Percentiles rank a stretch among this genome's conserved stretches.
Conservation (phyloP, 345 rosid species). For the Arabis hirsuta region DNA sequence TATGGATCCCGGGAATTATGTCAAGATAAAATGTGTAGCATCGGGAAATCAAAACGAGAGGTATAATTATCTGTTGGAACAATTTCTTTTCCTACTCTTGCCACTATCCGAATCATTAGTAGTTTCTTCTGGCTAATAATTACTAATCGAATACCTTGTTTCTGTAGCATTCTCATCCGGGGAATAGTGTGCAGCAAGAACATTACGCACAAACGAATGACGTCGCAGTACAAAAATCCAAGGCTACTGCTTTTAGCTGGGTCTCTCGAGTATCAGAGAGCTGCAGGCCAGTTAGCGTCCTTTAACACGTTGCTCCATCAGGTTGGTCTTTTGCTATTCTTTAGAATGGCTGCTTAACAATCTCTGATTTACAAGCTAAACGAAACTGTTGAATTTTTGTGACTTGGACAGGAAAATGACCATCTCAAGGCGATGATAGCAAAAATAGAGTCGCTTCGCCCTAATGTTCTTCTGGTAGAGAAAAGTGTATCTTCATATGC, state of each 20-base stretch:
- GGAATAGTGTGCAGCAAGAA: conserved; percentile 98
- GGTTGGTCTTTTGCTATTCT: conserved; percentile 52
- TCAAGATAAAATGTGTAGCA: conserved; percentile 93
- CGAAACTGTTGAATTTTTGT: conserved; percentile 25
- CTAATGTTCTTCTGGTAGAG: conserved; percentile 92
- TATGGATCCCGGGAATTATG: conserved; percentile 97
- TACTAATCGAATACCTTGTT: conserved; percentile 8
- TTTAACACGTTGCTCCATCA: conserved; percentile 83
- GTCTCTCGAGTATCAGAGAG: conserved; percentile 88
- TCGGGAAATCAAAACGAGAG: conserved; percentile 85
- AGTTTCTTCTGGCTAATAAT: background rate
- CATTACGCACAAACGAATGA: conserved; percentile 98
- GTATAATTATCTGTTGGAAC: conserved; percentile 43
- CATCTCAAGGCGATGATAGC: conserved; percentile 81
- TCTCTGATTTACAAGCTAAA: conserved; percentile 10
- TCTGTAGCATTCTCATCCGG: conserved; percentile 73
- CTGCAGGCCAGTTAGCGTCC: conserved; percentile 82
- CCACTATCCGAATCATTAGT: background rate
- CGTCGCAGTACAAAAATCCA: conserved; percentile 91
- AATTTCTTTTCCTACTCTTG: background rate
- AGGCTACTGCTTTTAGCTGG: conserved; percentile 88
- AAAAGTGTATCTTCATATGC: conserved; percentile 90
- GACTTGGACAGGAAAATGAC: conserved; percentile 72
- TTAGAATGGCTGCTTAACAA: background rate
- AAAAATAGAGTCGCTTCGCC: conserved; percentile 88